Percentiles rank a stretch among this genome's conserved stretches.
These are phyloP conservation scores for Colletotrichum horii DNA, from an alignment of 2,329 filamentous ascomycete species.

Conservation along the genomic window DNA sequence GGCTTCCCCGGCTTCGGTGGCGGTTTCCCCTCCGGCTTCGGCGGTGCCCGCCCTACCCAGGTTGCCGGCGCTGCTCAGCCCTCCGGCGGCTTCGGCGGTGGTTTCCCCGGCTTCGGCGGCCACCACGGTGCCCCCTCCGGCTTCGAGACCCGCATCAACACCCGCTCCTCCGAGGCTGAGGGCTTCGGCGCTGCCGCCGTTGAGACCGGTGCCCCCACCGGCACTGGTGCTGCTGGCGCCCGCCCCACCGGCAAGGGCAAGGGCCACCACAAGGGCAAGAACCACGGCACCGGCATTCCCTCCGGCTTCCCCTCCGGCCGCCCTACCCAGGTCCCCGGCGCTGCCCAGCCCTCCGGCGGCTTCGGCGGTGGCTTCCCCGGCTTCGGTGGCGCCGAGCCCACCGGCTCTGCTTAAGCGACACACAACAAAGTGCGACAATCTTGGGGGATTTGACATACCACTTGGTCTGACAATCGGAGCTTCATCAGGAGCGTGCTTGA, in stretches of 20 bases:
- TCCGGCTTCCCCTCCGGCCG: slow-evolving; percentile 10
- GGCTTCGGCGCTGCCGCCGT: background rate
- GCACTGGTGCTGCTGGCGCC: background rate
- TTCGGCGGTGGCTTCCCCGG: slow-evolving; percentile 1
- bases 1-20: background rate
- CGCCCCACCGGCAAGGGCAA: slow-evolving; percentile 7
- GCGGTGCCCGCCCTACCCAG: slow-evolving; percentile 4
- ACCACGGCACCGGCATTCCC: slow-evolving; percentile 7
- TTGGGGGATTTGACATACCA: background rate
- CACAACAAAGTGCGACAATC: background rate
- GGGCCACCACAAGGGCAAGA: slow-evolving; percentile 1
- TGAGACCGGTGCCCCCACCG: background rate
- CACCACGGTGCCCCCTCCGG: background rate
- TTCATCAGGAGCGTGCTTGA: background rate
- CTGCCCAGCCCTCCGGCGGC: slow-evolving; percentile 9
- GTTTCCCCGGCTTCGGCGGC: slow-evolving; percentile 2
- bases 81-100: slow-evolving; percentile 4
- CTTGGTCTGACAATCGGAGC: background rate
- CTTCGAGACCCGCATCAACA: slow-evolving; percentile 12
- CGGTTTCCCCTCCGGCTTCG: background rate
- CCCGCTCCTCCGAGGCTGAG: background rate
- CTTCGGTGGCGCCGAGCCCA: slow-evolving; percentile 4
- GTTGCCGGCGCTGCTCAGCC: slow-evolving; percentile 8
- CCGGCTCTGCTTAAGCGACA: background rate
- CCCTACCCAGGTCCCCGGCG: slow-evolving; percentile 13